Conservation (phyloP, 169 alveolate genomes). For the Cyclospora cayetanensis region DNA sequence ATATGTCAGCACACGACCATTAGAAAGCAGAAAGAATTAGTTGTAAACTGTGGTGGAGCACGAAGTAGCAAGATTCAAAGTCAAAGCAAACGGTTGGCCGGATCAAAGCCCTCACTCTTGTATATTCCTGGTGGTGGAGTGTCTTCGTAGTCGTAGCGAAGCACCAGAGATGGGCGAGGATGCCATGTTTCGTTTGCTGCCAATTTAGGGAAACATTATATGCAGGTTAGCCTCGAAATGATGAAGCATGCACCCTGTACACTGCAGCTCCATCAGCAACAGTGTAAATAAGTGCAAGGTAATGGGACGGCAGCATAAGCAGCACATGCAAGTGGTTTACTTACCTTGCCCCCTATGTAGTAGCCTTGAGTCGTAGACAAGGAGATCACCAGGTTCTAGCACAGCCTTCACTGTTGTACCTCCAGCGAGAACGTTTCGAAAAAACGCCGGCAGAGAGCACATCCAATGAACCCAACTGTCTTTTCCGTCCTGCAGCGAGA, state of each 20-base stretch:
- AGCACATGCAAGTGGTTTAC: background rate
- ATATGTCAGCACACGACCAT: background rate
- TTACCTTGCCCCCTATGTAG: slow-evolving; percentile 67
- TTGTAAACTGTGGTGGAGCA: too few relatives aligned
- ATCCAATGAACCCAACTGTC: slow-evolving; percentile 42
- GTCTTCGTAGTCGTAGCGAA: slow-evolving; percentile 71
- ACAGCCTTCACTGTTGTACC: slow-evolving; percentile 56
- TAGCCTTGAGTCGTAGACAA: slow-evolving; percentile 69
- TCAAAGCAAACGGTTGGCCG: too few relatives aligned
- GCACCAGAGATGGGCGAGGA: slow-evolving; percentile 59
- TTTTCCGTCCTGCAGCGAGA: background rate
- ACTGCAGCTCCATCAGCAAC: background rate
- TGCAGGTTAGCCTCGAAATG: background rate
- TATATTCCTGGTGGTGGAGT: slow-evolving; percentile 68
- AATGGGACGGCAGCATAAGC: background rate
- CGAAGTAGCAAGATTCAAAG: background rate
- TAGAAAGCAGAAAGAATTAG: background rate
- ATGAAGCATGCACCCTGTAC: background rate
- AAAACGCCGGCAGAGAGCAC: slow-evolving; percentile 18
- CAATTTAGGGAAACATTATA: background rate
- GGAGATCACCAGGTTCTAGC: slow-evolving; percentile 67
- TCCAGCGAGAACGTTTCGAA: background rate
- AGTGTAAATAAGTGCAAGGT: background rate
- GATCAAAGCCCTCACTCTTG: slow-evolving; percentile 16
- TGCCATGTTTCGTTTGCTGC: slow-evolving; percentile 71